A percentile compares a stretch with the other conserved stretches of the same genome.
These are phyloP conservation scores for Yamadazyma atmosphaerica DNA, from an alignment of 1,139 yeast species.

Conservation along the genomic window DNA sequence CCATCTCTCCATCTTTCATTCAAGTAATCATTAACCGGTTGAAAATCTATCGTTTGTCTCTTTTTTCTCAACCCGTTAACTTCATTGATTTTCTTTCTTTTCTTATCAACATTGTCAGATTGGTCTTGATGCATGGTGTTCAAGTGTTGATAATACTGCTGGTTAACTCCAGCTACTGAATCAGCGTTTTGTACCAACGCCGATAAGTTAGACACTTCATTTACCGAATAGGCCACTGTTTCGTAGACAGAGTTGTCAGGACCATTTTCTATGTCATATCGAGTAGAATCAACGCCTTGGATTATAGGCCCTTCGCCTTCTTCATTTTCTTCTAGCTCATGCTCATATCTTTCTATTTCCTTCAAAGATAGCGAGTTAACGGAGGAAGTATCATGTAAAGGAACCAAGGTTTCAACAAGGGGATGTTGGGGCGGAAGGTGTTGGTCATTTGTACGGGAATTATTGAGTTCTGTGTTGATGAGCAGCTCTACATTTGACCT, in stretches of 20 bases:
- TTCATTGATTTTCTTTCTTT: conserved; percentile 33
- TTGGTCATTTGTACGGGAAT: conserved; percentile 3
- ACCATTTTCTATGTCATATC: background rate
- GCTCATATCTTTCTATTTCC: conserved; percentile 33
- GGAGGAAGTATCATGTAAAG: conserved; percentile 17
- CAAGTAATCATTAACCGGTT: conserved; percentile 37
- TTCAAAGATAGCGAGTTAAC: conserved; percentile 20
- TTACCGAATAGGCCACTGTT: conserved; percentile 20
- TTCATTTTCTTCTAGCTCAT: conserved; percentile 18
- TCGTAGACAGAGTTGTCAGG: conserved; percentile 17
- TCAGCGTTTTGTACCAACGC: conserved; percentile 11
- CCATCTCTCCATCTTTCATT: conserved; percentile 42
- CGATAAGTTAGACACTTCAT: conserved; percentile 10
- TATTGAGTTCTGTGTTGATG: conserved; percentile 27
- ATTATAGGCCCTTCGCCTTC: conserved; percentile 19
- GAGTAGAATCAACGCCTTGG: background rate
- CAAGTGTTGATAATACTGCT: conserved; percentile 21
- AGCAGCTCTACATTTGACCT: conserved; percentile 36
- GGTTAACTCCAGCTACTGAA: conserved; percentile 17
- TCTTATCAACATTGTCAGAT: conserved; percentile 21
- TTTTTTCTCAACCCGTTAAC: conserved; percentile 29
- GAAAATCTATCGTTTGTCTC: conserved; percentile 34
- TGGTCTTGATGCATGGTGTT: conserved; percentile 17
- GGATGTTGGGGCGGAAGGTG: conserved; percentile 25
- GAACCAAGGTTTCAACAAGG: conserved; percentile 26